A percentile compares a stretch with the other conserved stretches of the same genome.
These are phyloP conservation scores for Schizonepeta tenuifolia DNA, from an alignment of 257 asterid genomes.

Conservation along the genomic window DNA sequence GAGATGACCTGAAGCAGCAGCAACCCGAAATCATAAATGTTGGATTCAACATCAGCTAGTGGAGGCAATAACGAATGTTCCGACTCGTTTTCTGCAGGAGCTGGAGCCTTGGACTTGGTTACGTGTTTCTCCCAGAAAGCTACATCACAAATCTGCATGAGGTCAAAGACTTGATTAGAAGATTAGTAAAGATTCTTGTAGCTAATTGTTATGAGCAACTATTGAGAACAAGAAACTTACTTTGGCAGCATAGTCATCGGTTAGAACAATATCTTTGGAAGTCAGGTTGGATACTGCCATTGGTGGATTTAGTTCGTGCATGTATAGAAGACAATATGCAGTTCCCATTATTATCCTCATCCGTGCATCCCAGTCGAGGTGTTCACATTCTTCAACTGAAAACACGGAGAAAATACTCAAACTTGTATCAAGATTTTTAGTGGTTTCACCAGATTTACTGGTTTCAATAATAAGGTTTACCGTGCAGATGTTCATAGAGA, in stretches of 20 bases:
- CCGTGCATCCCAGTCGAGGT: slow-evolving; percentile 87
- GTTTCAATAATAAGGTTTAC: slow-evolving; percentile 39
- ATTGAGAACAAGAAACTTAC: slow-evolving; percentile 43
- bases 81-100: slow-evolving; percentile 43
- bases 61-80: slow-evolving; percentile 59
- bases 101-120: slow-evolving; percentile 49
- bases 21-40: slow-evolving; percentile 67
- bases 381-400: slow-evolving; percentile 79
- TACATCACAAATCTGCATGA: slow-evolving; percentile 66
- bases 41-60: slow-evolving; percentile 61
- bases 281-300: slow-evolving; percentile 55
- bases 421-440: neutral
- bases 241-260: slow-evolving; percentile 96
- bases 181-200: neutral
- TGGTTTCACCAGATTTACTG: neutral
- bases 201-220: neutral
- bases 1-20: slow-evolving; percentile 69
- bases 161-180: neutral
- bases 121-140: slow-evolving; percentile 73
- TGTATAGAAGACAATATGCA: slow-evolving; percentile 77
- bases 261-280: slow-evolving; percentile 56
- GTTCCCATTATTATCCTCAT: slow-evolving; percentile 84
- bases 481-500: slow-evolving; percentile 87
- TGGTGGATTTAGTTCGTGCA: slow-evolving; percentile 82
- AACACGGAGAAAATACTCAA: slow-evolving; percentile 13